Evolutionary conservation across 2,329 filamentous ascomycete genomes (phyloP), one percentile per base, ranked within the genome.

Genomic region (Trichoderma koningiopsis): DNA sequence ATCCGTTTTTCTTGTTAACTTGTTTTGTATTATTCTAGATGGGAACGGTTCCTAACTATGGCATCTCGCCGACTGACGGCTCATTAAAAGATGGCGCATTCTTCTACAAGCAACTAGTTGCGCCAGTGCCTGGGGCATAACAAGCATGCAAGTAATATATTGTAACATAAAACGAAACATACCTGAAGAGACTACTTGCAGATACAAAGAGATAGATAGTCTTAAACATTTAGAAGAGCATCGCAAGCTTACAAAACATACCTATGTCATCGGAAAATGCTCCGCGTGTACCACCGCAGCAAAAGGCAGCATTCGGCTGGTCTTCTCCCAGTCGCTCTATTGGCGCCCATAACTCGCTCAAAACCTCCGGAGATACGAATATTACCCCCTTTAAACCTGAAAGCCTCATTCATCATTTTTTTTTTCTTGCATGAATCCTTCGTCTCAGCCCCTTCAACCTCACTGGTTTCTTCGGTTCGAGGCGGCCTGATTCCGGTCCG

Each of bases 31-130:
- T 56, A 11, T 16, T 10, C 40, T 24, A 69, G 67, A 49, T 68
- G 14, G 71, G 70, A 29, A 68, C 1, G 2, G 16, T 71, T 14
- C 71, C 71, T 1, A 69, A 69, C 13, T 71, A 55, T 60, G 72
- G 69, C 52, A 68, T 69, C 43, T 69, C 56, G 27, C 71, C 72
- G 13, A 40, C 52, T 2, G 71, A 68, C 5, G 66, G 70, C 2
- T 47, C 55, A 5, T 43, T 68, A 1, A 66, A 68, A 6, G 71
- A 71, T 29, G 70, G 64, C 1, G 68, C 62, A 5, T 72, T 71
- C 33, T 69, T 69, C 16, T 69, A 69, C 40, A 69, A 69, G 14
- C 58, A 69, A 19, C 19, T 69, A 6, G 16, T 31, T 4, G 40
- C 29, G 8, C 27, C 57, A 0, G 13, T 66, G 11, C 1, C 55